phyloP scores from a whole-genome alignment of 2,329 filamentous ascomycete species.

The Ceratocystis destructans region DNA sequence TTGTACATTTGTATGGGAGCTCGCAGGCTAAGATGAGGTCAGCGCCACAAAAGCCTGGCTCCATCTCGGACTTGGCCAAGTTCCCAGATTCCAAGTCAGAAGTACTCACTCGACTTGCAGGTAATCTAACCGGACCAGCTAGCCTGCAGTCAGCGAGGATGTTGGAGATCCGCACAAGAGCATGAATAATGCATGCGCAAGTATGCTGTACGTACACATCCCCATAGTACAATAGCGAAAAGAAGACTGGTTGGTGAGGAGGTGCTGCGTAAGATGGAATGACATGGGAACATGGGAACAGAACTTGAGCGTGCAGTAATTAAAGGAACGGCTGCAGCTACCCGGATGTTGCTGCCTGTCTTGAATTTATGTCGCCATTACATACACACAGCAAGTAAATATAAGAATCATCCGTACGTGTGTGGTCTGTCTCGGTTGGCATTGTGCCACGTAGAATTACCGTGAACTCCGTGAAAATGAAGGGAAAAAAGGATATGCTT shows the following conservation, averaged over 20 bases:
- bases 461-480: conserved; percentile 3
- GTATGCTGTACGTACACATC: not conserved
- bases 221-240: not conserved
- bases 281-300: not conserved
- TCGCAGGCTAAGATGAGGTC: not conserved
- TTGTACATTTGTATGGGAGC: not conserved
- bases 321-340: not conserved
- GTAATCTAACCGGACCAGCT: not conserved
- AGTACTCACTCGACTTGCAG: not conserved
- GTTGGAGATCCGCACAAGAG: not conserved
- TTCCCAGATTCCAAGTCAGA: not conserved
- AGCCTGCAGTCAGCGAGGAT: not conserved
- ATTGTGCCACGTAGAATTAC: conserved; percentile 5
- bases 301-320: not conserved
- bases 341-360: conserved; percentile 2
- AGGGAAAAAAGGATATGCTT: not conserved
- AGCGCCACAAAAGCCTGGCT: not conserved
- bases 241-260: not conserved
- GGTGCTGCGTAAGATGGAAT: not conserved
- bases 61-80: not conserved
- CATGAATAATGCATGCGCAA: not conserved
- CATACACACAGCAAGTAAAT: not conserved
- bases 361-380: conserved; percentile 5
- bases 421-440: not conserved
- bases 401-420: not conserved